Evolutionary conservation across 805 yeast species (phyloP).

Genomic region (Torulaspora microellipsoides): DNA sequence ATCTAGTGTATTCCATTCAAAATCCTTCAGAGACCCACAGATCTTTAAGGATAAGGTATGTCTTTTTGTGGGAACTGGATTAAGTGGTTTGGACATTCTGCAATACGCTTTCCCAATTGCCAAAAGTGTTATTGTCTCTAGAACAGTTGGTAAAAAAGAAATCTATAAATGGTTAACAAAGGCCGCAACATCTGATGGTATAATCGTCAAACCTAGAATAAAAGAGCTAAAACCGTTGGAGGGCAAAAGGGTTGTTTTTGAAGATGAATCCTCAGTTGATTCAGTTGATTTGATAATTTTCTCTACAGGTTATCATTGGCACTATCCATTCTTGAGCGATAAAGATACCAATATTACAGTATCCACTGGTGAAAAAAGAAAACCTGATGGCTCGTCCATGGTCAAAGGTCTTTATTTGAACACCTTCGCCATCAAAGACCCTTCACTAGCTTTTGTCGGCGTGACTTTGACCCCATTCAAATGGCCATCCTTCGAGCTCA

Average conservation of each 20-base stretch:
- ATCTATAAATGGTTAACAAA: slow-evolving; percentile 38
- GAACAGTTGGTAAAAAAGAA: slow-evolving; percentile 63
- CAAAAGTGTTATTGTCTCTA: slow-evolving; percentile 52
- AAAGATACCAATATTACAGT: slow-evolving; percentile 11
- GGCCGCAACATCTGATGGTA: slow-evolving; percentile 37
- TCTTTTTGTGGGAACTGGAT: slow-evolving; percentile 39
- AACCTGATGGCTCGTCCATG: slow-evolving; percentile 23
- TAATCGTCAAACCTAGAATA: slow-evolving; percentile 36
- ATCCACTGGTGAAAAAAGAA: slow-evolving; percentile 1
- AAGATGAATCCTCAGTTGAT: slow-evolving; percentile 31
- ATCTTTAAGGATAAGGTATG: slow-evolving; percentile 30
- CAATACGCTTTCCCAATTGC: slow-evolving; percentile 38
- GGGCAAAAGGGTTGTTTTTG: slow-evolving; percentile 28
- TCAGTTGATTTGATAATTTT: slow-evolving; percentile 32
- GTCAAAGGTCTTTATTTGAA: slow-evolving; percentile 42
- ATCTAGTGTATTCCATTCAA: slow-evolving; percentile 41
- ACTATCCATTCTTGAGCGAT: slow-evolving; percentile 16
- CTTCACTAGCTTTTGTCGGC: slow-evolving; percentile 44
- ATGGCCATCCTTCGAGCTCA: slow-evolving; percentile 48
- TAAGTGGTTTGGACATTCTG: slow-evolving; percentile 39
- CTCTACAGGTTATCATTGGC: slow-evolving; percentile 45
- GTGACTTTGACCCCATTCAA: slow-evolving; percentile 39
- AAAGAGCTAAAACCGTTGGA: slow-evolving; percentile 27
- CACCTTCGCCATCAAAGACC: slow-evolving; percentile 41
- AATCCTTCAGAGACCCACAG: slow-evolving; percentile 20